phyloP scores from a whole-genome alignment of 805 yeast genomes.

The Starmera amethionina region DNA sequence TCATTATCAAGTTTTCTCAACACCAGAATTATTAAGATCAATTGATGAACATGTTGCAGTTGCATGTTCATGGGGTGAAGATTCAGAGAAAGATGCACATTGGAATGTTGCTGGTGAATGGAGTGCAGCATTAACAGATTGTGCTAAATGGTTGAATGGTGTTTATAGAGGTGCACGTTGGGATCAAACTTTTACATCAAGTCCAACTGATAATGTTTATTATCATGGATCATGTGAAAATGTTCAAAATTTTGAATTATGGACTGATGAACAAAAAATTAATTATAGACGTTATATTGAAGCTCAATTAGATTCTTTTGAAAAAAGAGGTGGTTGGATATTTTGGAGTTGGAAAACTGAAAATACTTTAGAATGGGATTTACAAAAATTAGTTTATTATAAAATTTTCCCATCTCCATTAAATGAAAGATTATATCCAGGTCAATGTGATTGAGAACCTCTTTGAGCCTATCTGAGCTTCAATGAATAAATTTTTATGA shows the following conservation, averaged over 20 bases:
- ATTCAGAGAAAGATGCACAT: slow-evolving; percentile 42
- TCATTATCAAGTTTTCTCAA: slow-evolving; percentile 77
- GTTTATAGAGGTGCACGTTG: slow-evolving; percentile 75
- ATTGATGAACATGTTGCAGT: slow-evolving; percentile 52
- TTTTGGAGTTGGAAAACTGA: slow-evolving; percentile 95
- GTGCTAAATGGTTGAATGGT: slow-evolving; percentile 85
- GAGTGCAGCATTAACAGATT: slow-evolving; percentile 88
- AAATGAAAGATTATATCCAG: slow-evolving; percentile 53
- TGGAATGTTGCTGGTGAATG: slow-evolving; percentile 84
- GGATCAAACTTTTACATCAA: slow-evolving; percentile 42
- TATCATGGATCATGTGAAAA: slow-evolving; percentile 55
- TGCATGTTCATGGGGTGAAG: slow-evolving; percentile 43
- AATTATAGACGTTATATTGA: slow-evolving; percentile 67
- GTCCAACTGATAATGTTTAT: slow-evolving; percentile 23
- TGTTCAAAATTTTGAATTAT: slow-evolving; percentile 35
- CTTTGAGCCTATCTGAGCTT: too few relatives aligned
- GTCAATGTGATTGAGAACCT: slow-evolving; percentile 51
- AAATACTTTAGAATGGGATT: slow-evolving; percentile 77
- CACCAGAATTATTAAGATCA: slow-evolving; percentile 45
- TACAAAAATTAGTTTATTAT: slow-evolving; percentile 43
- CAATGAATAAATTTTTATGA: not conserved
- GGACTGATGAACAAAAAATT: slow-evolving; percentile 48
- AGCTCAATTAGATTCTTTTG: slow-evolving; percentile 85
- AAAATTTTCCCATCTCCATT: slow-evolving; percentile 80
- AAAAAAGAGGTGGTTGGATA: slow-evolving; percentile 75